Percentiles rank a stretch among this genome's conserved stretches.
Evolutionary conservation across 2,329 filamentous ascomycete species (phyloP).

Genomic region (Ophioceras dolichostomum): DNA sequence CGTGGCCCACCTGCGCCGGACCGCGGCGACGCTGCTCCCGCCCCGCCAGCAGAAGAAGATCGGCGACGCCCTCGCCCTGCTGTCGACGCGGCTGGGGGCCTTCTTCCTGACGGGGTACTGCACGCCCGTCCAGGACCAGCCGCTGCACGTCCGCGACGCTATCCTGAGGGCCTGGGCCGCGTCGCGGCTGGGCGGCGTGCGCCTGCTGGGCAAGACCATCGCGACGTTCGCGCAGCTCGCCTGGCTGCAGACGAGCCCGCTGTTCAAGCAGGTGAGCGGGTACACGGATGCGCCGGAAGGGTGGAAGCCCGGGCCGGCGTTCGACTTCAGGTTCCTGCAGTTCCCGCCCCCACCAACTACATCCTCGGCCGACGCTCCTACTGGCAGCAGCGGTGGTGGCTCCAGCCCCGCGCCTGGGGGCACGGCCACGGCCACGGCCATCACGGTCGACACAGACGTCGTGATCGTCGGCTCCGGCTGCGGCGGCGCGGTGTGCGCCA

Average conservation of each 20-base stretch:
- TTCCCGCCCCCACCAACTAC: too few relatives aligned
- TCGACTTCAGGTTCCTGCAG: slow-evolving; percentile 50
- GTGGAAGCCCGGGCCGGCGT: slow-evolving; percentile 37
- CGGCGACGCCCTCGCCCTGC: slow-evolving; percentile 22
- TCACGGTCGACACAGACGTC: slow-evolving; percentile 64
- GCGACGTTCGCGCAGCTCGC: slow-evolving; percentile 39
- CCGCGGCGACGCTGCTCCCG: slow-evolving; percentile 21
- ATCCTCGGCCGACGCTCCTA: too few relatives aligned
- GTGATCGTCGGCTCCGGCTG: slow-evolving; percentile 81
- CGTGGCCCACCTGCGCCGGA: slow-evolving; percentile 31
- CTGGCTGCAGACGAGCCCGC: slow-evolving; percentile 42
- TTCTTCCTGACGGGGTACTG: slow-evolving; percentile 56
- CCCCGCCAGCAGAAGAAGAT: slow-evolving; percentile 20
- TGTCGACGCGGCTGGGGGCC: slow-evolving; percentile 45
- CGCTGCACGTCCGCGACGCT: slow-evolving; percentile 44
- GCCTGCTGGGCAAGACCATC: slow-evolving; percentile 42
- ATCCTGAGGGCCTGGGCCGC: slow-evolving; percentile 52
- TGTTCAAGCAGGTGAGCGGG: slow-evolving; percentile 41
- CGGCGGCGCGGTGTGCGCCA: slow-evolving; percentile 71
- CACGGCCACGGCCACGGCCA: slow-evolving; percentile 18
- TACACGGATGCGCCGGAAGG: slow-evolving; percentile 41
- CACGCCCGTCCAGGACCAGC: slow-evolving; percentile 48
- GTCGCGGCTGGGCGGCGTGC: slow-evolving; percentile 41
- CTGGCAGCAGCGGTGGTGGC: too few relatives aligned
- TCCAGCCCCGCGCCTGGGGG: slow-evolving; percentile 15